These are phyloP conservation scores for Coemansia asiatica DNA, from an alignment of 192 early-diverging fungal genomes.

Conservation along the genomic window DNA sequence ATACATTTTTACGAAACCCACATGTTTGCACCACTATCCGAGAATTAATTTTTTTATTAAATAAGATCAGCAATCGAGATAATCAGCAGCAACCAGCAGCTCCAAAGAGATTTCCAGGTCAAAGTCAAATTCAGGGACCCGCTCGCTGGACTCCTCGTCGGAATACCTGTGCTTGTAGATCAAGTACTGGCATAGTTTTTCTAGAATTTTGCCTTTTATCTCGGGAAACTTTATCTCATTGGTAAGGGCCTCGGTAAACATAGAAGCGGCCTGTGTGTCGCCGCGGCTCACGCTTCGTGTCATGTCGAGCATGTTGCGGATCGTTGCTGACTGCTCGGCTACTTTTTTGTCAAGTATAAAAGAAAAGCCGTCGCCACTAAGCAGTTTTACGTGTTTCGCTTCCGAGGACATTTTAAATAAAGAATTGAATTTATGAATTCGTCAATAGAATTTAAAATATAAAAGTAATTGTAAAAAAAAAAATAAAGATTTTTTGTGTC, in stretches of 20 bases:
- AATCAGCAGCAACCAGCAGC: slow-evolving; percentile 93
- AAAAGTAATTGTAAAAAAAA: not conserved
- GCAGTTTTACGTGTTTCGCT: slow-evolving; percentile 38
- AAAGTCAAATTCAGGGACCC: slow-evolving; percentile 83
- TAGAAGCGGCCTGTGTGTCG: slow-evolving; percentile 13
- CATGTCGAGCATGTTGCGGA: slow-evolving; percentile 91
- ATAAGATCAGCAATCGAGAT: slow-evolving; percentile 93
- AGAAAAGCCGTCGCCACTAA: slow-evolving; percentile 86
- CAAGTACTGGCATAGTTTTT: slow-evolving; percentile 92
- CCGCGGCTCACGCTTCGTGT: slow-evolving; percentile 54
- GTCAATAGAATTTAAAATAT: not conserved
- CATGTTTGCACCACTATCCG: slow-evolving; percentile 1
- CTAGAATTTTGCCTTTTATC: slow-evolving; percentile 89
- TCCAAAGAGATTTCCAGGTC: slow-evolving; percentile 88
- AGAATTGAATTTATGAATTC: not conserved
- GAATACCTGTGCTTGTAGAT: slow-evolving; percentile 80
- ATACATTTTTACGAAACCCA: slow-evolving; percentile 1
- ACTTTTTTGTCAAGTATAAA: slow-evolving; percentile 85
- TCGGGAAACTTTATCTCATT: slow-evolving; percentile 86
- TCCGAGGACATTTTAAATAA: slow-evolving; percentile 6
- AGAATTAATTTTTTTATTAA: slow-evolving; percentile 13
- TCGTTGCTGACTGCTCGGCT: slow-evolving; percentile 88
- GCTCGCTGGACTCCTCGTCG: slow-evolving; percentile 24
- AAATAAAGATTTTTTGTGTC: not conserved
- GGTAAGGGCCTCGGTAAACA: slow-evolving; percentile 88